These are phyloP conservation scores for Cystobasidium slooffiae DNA, from an alignment of 1,284 basidiomycete genomes.

Conservation along the genomic window DNA sequence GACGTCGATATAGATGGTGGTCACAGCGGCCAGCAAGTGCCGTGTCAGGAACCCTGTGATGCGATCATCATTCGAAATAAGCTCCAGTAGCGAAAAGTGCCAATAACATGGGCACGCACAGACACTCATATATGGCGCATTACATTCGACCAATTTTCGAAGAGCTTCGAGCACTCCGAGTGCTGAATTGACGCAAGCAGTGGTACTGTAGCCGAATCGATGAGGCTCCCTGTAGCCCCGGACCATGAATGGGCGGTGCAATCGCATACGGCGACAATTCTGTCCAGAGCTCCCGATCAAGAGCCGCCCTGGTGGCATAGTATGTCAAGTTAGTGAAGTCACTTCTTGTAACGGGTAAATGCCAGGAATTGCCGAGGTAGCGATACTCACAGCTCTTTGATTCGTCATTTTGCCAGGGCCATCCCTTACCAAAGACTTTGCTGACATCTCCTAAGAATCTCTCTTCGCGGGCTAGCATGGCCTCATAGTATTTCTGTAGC, in stretches of 20 bases:
- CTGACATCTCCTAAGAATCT: neutral
- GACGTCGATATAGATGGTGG: constrained; percentile 37
- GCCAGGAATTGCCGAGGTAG: neutral
- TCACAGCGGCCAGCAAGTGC: constrained; percentile 34
- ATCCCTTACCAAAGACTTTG: neutral
- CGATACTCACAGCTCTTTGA: neutral
- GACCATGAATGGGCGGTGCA: constrained; percentile 31
- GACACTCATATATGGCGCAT: constrained; percentile 7
- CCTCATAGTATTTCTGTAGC: constrained; percentile 20
- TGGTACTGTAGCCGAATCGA: constrained; percentile 26
- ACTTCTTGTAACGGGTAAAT: neutral
- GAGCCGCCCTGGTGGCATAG: constrained; percentile 5
- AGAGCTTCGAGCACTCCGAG: constrained; percentile 1
- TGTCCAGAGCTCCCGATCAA: constrained; percentile 15
- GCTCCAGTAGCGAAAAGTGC: neutral
- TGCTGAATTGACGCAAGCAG: constrained; percentile 6
- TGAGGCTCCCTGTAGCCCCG: constrained; percentile 20
- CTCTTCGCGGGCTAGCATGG: neutral
- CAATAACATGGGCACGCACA: neutral
- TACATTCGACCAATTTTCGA: neutral
- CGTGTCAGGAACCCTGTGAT: constrained; percentile 28
- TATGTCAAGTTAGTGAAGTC: neutral
- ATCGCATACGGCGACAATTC: constrained; percentile 19
- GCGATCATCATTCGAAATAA: neutral
- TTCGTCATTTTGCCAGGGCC: constrained; percentile 1